These are phyloP conservation scores for Thalassia testudinum DNA, from an alignment of 116 monocot species.

Conservation along the genomic window DNA sequence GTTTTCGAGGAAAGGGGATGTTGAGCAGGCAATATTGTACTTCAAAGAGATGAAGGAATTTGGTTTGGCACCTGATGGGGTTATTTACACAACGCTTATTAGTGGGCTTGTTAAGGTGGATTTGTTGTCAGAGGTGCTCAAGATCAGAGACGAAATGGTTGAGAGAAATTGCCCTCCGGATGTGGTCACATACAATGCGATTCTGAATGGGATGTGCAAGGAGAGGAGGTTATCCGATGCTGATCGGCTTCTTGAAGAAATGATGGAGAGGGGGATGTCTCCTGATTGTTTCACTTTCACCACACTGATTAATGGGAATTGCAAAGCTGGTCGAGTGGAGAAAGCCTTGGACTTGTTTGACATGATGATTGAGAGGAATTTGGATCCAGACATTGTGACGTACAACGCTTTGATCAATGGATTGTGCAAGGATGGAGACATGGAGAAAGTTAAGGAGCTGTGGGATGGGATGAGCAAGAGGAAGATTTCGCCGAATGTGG, in stretches of 20 bases:
- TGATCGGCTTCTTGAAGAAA: slow-evolving; percentile 44
- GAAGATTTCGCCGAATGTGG: slow-evolving; percentile 47
- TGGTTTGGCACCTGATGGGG: slow-evolving; percentile 54
- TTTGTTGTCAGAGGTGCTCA: slow-evolving; percentile 42
- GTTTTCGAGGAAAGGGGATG: slow-evolving; percentile 50
- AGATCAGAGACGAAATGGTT: slow-evolving; percentile 65
- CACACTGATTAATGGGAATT: slow-evolving; percentile 70
- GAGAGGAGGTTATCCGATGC: slow-evolving; percentile 49
- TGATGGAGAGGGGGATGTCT: slow-evolving; percentile 53
- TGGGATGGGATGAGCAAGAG: slow-evolving; percentile 55
- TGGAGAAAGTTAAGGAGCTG: slow-evolving; percentile 47
- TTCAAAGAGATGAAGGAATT: slow-evolving; percentile 54
- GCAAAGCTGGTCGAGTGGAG: slow-evolving; percentile 33
- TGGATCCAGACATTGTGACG: slow-evolving; percentile 69
- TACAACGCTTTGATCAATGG: slow-evolving; percentile 82
- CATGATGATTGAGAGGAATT: slow-evolving; percentile 35
- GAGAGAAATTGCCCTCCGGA: slow-evolving; percentile 47
- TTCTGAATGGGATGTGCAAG: slow-evolving; percentile 67
- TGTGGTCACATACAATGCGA: slow-evolving; percentile 70
- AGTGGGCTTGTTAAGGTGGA: slow-evolving; percentile 52
- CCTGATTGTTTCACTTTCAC: slow-evolving; percentile 70
- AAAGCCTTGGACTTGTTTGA: slow-evolving; percentile 44
- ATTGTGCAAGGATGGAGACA: slow-evolving; percentile 62
- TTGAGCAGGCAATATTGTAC: slow-evolving; percentile 29
- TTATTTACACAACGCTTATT: slow-evolving; percentile 89